Conservation (phyloP, 129 eudicot genomes). For the Apium graveolens region DNA sequence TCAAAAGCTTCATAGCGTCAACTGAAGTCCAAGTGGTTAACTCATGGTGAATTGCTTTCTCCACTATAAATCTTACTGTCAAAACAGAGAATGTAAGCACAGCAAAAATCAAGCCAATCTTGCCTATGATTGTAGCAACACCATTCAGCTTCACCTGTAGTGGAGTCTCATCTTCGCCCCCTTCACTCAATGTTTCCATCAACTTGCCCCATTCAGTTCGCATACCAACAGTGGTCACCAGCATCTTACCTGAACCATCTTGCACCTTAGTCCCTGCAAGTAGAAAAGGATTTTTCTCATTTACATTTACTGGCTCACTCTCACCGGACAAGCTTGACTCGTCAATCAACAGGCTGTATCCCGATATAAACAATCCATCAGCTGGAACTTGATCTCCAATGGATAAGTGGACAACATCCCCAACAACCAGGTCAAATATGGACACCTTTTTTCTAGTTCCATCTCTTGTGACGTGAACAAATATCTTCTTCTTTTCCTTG, state of each 20-base stretch:
- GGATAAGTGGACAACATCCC: conserved; percentile 62
- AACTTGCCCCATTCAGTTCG: conserved; percentile 91
- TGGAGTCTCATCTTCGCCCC: conserved; percentile 81
- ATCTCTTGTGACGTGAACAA: conserved; percentile 63
- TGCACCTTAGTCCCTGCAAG: conserved; percentile 81
- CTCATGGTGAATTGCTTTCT: conserved; percentile 45
- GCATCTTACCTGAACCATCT: conserved; percentile 87
- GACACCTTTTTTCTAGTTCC: conserved; percentile 49
- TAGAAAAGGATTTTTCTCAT: conserved; percentile 57
- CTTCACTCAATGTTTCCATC: conserved; percentile 72
- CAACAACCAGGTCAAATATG: conserved; percentile 77
- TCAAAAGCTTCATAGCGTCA: conserved; percentile 61
- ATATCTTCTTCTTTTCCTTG: conserved; percentile 75
- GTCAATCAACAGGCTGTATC: conserved; percentile 59
- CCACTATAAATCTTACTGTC: conserved; percentile 49
- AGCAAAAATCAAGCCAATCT: conserved; percentile 65
- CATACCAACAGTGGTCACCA: conserved; percentile 87
- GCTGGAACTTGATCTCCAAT: conserved; percentile 89
- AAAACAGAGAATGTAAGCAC: conserved; percentile 58
- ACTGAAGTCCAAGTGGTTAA: conserved; percentile 51
- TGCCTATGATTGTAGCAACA: conserved; percentile 83
- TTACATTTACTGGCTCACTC: conserved; percentile 50
- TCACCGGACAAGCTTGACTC: conserved; percentile 87
- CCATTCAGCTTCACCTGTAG: conserved; percentile 77
- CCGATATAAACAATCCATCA: conserved; percentile 72